These are phyloP conservation scores for Amphibolis antarctica DNA, from an alignment of 106 monocot genomes.

Conservation along the genomic window DNA sequence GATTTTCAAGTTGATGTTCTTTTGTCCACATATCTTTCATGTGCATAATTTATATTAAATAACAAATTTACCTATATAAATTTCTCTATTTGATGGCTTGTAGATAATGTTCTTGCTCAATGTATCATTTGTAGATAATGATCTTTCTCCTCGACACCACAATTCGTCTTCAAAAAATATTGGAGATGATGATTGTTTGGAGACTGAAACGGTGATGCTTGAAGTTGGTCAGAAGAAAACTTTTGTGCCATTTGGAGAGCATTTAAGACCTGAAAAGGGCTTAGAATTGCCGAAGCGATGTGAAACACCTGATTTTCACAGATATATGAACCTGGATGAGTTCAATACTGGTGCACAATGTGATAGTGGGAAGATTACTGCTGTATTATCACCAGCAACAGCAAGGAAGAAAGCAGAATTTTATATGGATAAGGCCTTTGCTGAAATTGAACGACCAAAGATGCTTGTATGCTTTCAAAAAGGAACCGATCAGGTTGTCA, in stretches of 20 bases:
- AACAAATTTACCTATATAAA: neutral
- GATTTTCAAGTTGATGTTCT: too few relatives aligned
- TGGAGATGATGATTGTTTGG: slow-evolving; percentile 1
- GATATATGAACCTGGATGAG: neutral
- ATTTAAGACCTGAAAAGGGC: neutral
- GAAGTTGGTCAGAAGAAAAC: slow-evolving; percentile 2
- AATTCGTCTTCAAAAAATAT: slow-evolving; percentile 12
- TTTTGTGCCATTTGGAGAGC: slow-evolving; percentile 10
- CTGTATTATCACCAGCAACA: neutral
- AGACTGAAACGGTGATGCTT: slow-evolving; percentile 7
- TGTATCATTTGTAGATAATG: slow-evolving; percentile 30
- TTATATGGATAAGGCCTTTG: slow-evolving; percentile 28
- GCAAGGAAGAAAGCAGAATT: slow-evolving; percentile 8
- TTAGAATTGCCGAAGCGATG: neutral
- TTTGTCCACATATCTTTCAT: too few relatives aligned
- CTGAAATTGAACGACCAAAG: slow-evolving; percentile 30
- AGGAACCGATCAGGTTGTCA: slow-evolving; percentile 23
- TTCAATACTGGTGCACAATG: neutral
- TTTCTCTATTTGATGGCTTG: neutral
- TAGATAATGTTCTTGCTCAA: too few relatives aligned
- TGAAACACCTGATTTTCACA: neutral
- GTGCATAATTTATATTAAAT: too few relatives aligned
- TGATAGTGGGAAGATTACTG: neutral
- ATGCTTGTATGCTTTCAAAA: slow-evolving; percentile 23
- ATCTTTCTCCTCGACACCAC: slow-evolving; percentile 2